Evolutionary conservation across 2,329 filamentous ascomycete genomes (phyloP).

Genomic region (Didymella pomorum): DNA sequence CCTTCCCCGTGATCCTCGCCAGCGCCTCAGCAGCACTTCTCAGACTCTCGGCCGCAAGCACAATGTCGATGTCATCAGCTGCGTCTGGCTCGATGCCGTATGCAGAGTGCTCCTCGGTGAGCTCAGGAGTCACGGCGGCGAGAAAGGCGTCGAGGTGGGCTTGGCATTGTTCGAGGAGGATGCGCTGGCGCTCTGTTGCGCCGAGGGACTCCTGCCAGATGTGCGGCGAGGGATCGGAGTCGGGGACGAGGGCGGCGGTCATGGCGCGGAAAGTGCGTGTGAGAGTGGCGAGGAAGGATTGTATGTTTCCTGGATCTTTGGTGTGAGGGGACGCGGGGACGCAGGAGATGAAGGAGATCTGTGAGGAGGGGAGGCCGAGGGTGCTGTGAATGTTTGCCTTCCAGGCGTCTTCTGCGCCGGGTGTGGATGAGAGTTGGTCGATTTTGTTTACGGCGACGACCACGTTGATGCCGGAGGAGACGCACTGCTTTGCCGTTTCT

Average conservation of each 20-base stretch:
- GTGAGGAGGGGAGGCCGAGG: conserved; percentile 47
- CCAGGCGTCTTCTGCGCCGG: conserved; percentile 26
- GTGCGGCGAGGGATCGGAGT: conserved; percentile 62
- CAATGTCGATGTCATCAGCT: conserved; percentile 70
- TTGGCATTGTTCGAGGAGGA: conserved; percentile 78
- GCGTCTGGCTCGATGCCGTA: conserved; percentile 8
- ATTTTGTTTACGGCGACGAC: conserved; percentile 69
- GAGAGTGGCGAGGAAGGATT: conserved; percentile 72
- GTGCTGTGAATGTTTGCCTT: conserved; percentile 30
- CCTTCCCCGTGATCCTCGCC: conserved; percentile 86
- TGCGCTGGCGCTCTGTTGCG: conserved; percentile 87
- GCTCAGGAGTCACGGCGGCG: conserved; percentile 56
- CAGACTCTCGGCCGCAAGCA: conserved; percentile 88
- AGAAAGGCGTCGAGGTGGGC: conserved; percentile 77
- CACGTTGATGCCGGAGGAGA: conserved; percentile 60
- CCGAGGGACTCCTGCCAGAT: conserved; percentile 85
- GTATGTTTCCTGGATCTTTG: conserved; percentile 70
- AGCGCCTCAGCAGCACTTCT: conserved; percentile 58
- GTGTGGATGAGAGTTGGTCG: conserved; percentile 58
- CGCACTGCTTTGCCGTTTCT: conserved; percentile 61
- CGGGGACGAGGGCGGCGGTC: conserved; percentile 63
- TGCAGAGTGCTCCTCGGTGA: conserved; percentile 15
- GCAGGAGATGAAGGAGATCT: conserved; percentile 76
- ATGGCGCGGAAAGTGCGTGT: conserved; percentile 73
- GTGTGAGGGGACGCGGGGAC: conserved; percentile 56